Evolutionary conservation across 2,329 filamentous ascomycete species (phyloP), one percentile per base, ranked within the genome.

Genomic region (Fusarium sp.): DNA sequence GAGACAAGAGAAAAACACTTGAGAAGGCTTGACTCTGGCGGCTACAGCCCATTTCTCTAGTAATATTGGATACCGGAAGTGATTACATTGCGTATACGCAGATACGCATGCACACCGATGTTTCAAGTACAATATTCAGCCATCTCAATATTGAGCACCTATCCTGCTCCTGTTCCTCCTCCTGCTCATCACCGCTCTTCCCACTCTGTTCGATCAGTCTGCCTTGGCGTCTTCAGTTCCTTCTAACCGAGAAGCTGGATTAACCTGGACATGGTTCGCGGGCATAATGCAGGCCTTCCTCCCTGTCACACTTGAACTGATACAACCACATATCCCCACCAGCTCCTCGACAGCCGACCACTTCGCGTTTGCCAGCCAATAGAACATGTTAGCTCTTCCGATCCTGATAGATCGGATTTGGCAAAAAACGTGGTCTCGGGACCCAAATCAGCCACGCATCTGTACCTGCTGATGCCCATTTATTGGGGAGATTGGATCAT

Each of bases 51-150:
- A 42, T 31, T 42, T 31, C 38, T 59, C 29, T 41, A n/a, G 39
- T 26, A 21, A n/a, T n/a, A 63, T 65, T 65, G 60, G 62, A 35
- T 47, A 31, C 43, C n/a, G 49, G 29, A 55, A 49, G 55, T 62
- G 62, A 66, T 54, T 35, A 56, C 42, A 46, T 63, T 35, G 48
- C 44, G 53, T 42, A 54, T 57, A 53, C 48, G 53, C 56, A 71
- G 52, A 57, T 47, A 55, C 54, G 53, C 29, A 70, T 64, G 63
- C 66, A 71, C 68, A 71, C 68, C 68, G 68, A 71, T 63, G 56
- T 69, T 71, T 71, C 50, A 43, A 62, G 31, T 31, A 31, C 38
- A 69, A 33, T 37, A 47, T 47, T 42, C 49, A 63, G 42, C 48
- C 43, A 43, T 46, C 42, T 18, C 28, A 59, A 60, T 46, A 42